Base-by-base conservation (phyloP, 345 rosid genomes). In the Euphorbia tirucalli region DNA sequence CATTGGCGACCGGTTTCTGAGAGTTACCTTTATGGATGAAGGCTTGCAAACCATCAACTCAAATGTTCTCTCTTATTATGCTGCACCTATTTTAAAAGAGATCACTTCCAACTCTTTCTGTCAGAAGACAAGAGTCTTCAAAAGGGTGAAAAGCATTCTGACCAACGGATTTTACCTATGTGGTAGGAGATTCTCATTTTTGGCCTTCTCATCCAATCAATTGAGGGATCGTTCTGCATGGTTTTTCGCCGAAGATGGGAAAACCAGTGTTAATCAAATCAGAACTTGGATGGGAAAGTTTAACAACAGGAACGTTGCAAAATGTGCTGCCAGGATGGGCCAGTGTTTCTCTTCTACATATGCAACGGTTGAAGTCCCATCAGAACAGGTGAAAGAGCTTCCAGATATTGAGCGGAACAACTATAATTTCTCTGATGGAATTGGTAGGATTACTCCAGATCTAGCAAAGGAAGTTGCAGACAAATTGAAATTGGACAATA, bases 281-380 rank as follows among this genome's bases (percentile, higher is more conserved):
- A 77, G 65, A 73, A 44, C 1, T 43, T 92, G 98, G 98, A 94
- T 90, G 97, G 97, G 98, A 60, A 88, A 75, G 87, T 94, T 94
- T 70, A 68, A 3, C 7, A 71, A 84, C 70, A 80, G 19, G 74
- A 91, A 87, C 67, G 75, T 90, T 69, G 96, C 96, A 28, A 94
- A 86, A 78, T 90, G 97, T 81, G 97, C 98, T 71, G 97, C 92
- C 32, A 84, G 93, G 87, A 94, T 91, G 97, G 98, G 98, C 30
- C 89, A 77, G 65, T 94, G 97, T 82, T 94, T 92, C 83, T 94
- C 98, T 37, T 94, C 98, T n/a, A 90, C 97, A 25, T 91, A 92
- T 79, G 89, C 97, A 9, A 85, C 90, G 28, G 88, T 92, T 52
- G 95, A 88, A 70, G 93, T 90, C 76, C 89, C 90, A 74, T 62